phyloP scores from a whole-genome alignment of 2,329 filamentous ascomycete genomes.

The Delphinella strobiligena region DNA sequence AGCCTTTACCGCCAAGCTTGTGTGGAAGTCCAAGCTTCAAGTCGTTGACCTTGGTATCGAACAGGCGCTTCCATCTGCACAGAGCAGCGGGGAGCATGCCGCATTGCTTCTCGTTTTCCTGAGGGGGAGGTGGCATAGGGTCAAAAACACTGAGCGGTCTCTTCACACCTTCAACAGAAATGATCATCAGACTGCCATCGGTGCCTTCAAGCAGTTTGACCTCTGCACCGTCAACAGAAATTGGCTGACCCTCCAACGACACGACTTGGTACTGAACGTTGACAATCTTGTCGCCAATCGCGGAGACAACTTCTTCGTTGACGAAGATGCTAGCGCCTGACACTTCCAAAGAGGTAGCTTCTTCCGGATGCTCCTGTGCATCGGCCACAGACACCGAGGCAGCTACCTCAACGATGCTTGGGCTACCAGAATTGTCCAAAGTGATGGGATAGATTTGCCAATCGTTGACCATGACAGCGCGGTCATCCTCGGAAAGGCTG shows the following conservation, averaged over 20 bases:
- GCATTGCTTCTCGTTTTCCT: slow-evolving; percentile 25
- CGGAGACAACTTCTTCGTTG: slow-evolving; percentile 34
- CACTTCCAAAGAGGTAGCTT: slow-evolving; percentile 20
- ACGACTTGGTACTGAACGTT: slow-evolving; percentile 47
- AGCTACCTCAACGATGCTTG: slow-evolving; percentile 16
- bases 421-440: not conserved
- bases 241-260: slow-evolving; percentile 40
- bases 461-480: slow-evolving; percentile 45
- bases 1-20: slow-evolving; percentile 14
- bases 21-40: slow-evolving; percentile 18
- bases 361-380: slow-evolving; percentile 15
- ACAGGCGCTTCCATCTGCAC: slow-evolving; percentile 44
- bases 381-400: slow-evolving; percentile 13
- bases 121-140: slow-evolving; percentile 12
- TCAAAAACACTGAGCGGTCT: slow-evolving; percentile 16
- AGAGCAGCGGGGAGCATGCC: slow-evolving; percentile 30
- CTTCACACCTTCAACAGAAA: slow-evolving; percentile 25
- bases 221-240: slow-evolving; percentile 45
- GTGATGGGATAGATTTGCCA: slow-evolving; percentile 43
- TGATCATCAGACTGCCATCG: slow-evolving; percentile 44
- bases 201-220: slow-evolving; percentile 51
- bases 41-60: slow-evolving; percentile 34
- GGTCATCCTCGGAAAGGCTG: slow-evolving; percentile 33
- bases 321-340: slow-evolving; percentile 23
- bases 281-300: slow-evolving; percentile 41